Percentiles rank a stretch among this genome's conserved stretches.
Conservation (phyloP, 2,329 filamentous ascomycete genomes). For the Canariomyces notabilis region DNA sequence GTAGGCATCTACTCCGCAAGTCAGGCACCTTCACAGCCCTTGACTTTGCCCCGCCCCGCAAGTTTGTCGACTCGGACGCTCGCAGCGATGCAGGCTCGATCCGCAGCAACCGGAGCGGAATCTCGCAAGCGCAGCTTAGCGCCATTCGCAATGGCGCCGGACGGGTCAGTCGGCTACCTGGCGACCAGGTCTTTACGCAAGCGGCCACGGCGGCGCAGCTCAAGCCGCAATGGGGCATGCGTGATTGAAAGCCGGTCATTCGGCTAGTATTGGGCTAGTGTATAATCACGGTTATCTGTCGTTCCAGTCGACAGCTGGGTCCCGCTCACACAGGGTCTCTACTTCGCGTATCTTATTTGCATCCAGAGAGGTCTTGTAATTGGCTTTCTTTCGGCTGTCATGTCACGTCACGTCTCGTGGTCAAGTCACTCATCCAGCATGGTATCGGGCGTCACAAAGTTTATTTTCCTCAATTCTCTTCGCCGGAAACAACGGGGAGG, state of each 20-base stretch:
- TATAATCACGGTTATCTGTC: slow-evolving; percentile 6
- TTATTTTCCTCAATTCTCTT: neutral
- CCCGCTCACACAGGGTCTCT: neutral
- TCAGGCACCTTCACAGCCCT: slow-evolving; percentile 72
- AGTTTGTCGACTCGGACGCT: slow-evolving; percentile 58
- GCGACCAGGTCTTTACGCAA: slow-evolving; percentile 72
- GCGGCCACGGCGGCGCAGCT: slow-evolving; percentile 59
- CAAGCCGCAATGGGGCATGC: slow-evolving; percentile 57
- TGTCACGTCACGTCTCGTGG: slow-evolving; percentile 7
- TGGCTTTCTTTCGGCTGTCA: slow-evolving; percentile 1
- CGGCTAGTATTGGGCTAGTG: neutral
- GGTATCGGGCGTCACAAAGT: slow-evolving; percentile 15
- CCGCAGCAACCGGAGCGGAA: slow-evolving; percentile 68
- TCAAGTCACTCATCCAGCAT: slow-evolving; percentile 12
- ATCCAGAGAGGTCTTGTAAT: neutral
- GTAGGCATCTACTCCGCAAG: slow-evolving; percentile 70
- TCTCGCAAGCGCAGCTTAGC: slow-evolving; percentile 63
- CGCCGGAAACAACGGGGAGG: neutral
- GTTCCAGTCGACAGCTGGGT: slow-evolving; percentile 6
- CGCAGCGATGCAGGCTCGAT: slow-evolving; percentile 65
- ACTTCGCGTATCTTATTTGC: no score
- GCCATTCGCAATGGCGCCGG: slow-evolving; percentile 80
- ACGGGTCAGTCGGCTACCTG: slow-evolving; percentile 77
- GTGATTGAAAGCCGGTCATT: slow-evolving; percentile 26
- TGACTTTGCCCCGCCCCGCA: slow-evolving; percentile 75